Conservation (phyloP, 2,329 filamentous ascomycete species). For the Pyricularia grisea region DNA sequence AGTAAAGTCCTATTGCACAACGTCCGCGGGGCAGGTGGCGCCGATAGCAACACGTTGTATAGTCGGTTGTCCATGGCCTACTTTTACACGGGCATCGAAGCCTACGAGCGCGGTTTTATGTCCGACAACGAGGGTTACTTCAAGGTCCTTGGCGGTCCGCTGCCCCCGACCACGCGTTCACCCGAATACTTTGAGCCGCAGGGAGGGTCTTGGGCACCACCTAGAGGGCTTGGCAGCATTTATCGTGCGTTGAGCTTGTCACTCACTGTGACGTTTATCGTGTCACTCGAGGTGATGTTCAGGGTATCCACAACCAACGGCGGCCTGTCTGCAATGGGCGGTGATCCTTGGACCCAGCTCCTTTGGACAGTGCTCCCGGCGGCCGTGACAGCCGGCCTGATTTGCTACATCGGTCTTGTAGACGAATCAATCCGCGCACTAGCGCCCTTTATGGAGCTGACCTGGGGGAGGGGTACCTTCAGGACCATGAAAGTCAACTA, state of each 20-base stretch:
- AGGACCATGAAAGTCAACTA: conserved; percentile 21
- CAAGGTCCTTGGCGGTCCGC: conserved; percentile 13
- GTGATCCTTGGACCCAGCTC: conserved; percentile 19
- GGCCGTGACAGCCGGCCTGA: conserved; percentile 17
- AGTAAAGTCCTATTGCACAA: conserved; percentile 24
- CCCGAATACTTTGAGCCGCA: conserved; percentile 10
- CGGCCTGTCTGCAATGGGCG: conserved; percentile 20
- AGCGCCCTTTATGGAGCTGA: conserved; percentile 22
- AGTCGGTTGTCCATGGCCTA: conserved; percentile 16
- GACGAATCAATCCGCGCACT: conserved; percentile 23
- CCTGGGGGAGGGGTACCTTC: conserved; percentile 15
- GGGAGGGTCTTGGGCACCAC: conserved; percentile 17
- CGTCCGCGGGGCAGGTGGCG: conserved; percentile 24
- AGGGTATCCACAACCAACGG: conserved; percentile 18
- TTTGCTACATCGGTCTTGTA: conserved; percentile 19
- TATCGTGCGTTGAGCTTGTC: conserved; percentile 18
- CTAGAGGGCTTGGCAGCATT: background rate
- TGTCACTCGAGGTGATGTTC: conserved; percentile 23
- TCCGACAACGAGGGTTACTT: conserved; percentile 13
- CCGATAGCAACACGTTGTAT: conserved; percentile 16
- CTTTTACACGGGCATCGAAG: conserved; percentile 24
- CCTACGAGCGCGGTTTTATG: conserved; percentile 20
- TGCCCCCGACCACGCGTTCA: conserved; percentile 1
- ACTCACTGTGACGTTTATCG: conserved; percentile 19
- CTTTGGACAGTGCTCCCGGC: conserved; percentile 24